These are phyloP conservation scores for Pestalotiopsis sp. DNA, from an alignment of 2,329 filamentous ascomycete genomes.

Conservation along the genomic window DNA sequence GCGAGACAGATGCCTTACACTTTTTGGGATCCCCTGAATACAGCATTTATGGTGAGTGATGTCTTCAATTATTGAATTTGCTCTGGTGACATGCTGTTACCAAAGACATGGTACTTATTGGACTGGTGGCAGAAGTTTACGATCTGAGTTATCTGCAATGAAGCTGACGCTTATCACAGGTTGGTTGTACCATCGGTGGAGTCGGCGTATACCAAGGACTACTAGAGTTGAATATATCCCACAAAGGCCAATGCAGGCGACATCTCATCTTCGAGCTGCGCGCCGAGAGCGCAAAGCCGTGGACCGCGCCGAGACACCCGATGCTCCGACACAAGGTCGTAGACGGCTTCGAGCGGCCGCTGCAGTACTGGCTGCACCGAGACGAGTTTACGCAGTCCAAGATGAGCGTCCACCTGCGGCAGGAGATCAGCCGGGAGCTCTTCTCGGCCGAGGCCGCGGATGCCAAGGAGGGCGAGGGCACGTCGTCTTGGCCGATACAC, in stretches of 20 bases:
- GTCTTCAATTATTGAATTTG: not conserved
- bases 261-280: not conserved
- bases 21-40: slow-evolving; percentile 11
- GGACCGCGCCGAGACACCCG: not conserved
- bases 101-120: not conserved
- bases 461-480: not conserved
- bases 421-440: not conserved
- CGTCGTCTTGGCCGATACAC: not conserved
- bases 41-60: slow-evolving; percentile 7
- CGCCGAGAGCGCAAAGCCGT: not conserved
- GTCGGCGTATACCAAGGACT: not conserved
- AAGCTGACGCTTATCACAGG: not conserved
- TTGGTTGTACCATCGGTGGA: not conserved
- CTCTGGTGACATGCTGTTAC: not conserved
- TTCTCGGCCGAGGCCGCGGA: no score
- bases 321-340: not conserved
- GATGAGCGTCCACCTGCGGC: not conserved
- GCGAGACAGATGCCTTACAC: not conserved
- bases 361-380: not conserved
- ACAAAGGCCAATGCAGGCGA: not conserved
- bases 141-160: not conserved
- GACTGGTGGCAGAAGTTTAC: not conserved
- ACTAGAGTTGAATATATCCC: not conserved
- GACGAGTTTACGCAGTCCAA: not conserved
- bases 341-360: not conserved